A percentile compares a stretch with the other conserved stretches of the same genome.
Evolutionary conservation across 768 basidiomycete genomes (phyloP).

Genomic region (Mycena kentingensis): DNA sequence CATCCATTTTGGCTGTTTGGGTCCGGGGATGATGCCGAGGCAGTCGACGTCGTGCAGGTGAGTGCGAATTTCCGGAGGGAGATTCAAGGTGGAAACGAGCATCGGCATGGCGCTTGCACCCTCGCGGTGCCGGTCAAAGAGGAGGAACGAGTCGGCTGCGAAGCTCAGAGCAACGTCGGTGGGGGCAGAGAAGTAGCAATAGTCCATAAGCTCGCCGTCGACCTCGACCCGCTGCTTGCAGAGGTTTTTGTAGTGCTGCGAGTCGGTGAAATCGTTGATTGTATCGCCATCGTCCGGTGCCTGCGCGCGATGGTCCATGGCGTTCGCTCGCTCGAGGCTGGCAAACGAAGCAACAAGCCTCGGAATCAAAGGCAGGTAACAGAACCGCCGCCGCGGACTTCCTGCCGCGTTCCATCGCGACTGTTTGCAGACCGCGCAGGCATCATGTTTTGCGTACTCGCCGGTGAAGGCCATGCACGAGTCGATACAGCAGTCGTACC

Average conservation of each 20-base stretch:
- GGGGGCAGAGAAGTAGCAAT: slow-evolving; percentile 38
- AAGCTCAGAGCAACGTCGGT: slow-evolving; percentile 46
- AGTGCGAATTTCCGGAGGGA: slow-evolving; percentile 34
- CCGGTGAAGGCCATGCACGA: slow-evolving; percentile 37
- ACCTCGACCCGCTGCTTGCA: slow-evolving; percentile 27
- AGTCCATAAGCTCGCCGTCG: slow-evolving; percentile 22
- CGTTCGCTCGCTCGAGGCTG: slow-evolving; percentile 5
- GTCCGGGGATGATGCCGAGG: slow-evolving; percentile 36
- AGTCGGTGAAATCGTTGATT: slow-evolving; percentile 40
- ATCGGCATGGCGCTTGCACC: slow-evolving; percentile 42
- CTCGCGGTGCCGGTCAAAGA: slow-evolving; percentile 34
- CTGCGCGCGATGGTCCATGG: slow-evolving; percentile 19
- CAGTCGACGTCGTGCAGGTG: slow-evolving; percentile 30
- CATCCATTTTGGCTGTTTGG: slow-evolving; percentile 24
- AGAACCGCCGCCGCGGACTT: slow-evolving; percentile 23
- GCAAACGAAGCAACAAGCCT: slow-evolving; percentile 28
- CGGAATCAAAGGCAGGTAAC: slow-evolving; percentile 34
- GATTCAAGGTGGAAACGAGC: slow-evolving; percentile 41
- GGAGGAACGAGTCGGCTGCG: slow-evolving; percentile 44
- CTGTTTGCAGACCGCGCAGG: slow-evolving; percentile 26
- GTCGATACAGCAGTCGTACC: slow-evolving; percentile 37
- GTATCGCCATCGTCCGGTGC: slow-evolving; percentile 12
- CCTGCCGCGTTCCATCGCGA: background rate
- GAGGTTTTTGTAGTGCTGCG: slow-evolving; percentile 31
- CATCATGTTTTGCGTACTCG: slow-evolving; percentile 8